Percentiles rank a stretch among this genome's conserved stretches.
Evolutionary conservation across 2,329 filamentous ascomycete genomes (phyloP).

Genomic region (Fusarium compactum): DNA sequence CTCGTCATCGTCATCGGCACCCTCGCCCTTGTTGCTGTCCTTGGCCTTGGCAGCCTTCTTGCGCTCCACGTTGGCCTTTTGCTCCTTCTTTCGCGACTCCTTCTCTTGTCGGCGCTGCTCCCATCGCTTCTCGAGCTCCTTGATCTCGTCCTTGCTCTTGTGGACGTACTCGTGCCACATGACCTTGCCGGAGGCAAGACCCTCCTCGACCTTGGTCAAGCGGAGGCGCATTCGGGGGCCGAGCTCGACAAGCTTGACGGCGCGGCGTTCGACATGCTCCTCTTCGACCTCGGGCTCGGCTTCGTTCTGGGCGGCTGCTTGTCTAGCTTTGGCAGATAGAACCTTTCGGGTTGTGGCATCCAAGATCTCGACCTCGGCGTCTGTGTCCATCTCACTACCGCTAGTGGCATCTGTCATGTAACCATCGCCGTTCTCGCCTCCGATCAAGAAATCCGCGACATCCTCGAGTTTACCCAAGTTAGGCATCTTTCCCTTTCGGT

Average conservation of each 20-base stretch:
- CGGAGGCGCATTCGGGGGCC: conserved; percentile 90
- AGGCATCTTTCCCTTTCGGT: conserved; percentile 77
- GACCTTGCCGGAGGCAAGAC: conserved; percentile 86
- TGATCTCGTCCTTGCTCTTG: conserved; percentile 83
- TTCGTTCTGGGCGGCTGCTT: conserved; percentile 54
- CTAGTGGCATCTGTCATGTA: conserved; percentile 89
- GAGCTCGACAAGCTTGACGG: conserved; percentile 91
- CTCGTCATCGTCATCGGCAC: conserved; percentile 50
- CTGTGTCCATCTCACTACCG: conserved; percentile 92
- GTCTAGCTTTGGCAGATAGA: conserved; percentile 63
- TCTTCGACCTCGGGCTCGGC: conserved; percentile 62
- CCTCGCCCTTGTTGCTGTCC: conserved; percentile 52
- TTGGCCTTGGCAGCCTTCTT: conserved; percentile 71
- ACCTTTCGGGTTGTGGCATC: conserved; percentile 74
- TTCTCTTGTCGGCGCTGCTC: conserved; percentile 82
- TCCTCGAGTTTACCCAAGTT: conserved; percentile 93
- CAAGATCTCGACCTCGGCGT: conserved; percentile 91
- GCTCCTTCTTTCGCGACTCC: conserved; percentile 81
- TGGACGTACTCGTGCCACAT: conserved; percentile 98
- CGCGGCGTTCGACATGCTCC: conserved; percentile 80
- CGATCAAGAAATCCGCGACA: conserved; percentile 93
- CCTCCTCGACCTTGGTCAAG: conserved; percentile 96
- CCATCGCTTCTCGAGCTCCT: conserved; percentile 85
- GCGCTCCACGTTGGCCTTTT: conserved; percentile 90
- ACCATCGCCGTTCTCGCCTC: conserved; percentile 77